phyloP scores from a whole-genome alignment of 1,284 basidiomycete species.

The Boletus holoroseus region DNA sequence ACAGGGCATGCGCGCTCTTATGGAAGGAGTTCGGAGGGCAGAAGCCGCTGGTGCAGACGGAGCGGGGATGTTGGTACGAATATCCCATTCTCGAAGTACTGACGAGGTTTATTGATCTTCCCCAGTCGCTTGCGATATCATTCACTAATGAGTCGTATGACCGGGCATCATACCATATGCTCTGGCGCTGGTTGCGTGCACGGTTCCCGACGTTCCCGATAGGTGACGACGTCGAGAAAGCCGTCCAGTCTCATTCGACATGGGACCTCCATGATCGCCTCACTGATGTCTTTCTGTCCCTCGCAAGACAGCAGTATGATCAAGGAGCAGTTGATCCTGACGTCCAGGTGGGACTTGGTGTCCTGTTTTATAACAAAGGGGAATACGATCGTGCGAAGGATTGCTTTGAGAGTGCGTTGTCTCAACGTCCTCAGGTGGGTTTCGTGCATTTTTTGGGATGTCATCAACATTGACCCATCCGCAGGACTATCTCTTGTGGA shows the following conservation, averaged over 20 bases:
- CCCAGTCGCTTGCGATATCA: constrained; percentile 87
- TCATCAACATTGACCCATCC: neutral
- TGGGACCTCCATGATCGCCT: constrained; percentile 86
- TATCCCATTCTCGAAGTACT: neutral
- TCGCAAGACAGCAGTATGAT: constrained; percentile 76
- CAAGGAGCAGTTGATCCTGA: constrained; percentile 81
- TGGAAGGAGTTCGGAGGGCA: constrained; percentile 60
- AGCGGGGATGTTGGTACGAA: constrained; percentile 75
- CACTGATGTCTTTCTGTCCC: constrained; percentile 78
- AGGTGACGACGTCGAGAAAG: constrained; percentile 52
- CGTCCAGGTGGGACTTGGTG: constrained; percentile 89
- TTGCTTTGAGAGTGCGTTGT: constrained; percentile 86
- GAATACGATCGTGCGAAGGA: constrained; percentile 81
- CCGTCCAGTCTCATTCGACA: constrained; percentile 55
- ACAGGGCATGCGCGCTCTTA: constrained; percentile 69
- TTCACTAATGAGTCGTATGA: constrained; percentile 97
- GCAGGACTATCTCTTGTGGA: constrained; percentile 95
- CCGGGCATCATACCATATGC: constrained; percentile 79
- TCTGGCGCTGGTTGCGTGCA: constrained; percentile 81
- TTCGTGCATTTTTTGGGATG: neutral
- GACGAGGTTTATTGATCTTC: constrained; percentile 2
- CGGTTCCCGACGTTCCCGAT: constrained; percentile 68
- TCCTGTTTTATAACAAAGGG: constrained; percentile 84
- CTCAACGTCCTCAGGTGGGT: constrained; percentile 64
- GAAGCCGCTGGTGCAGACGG: constrained; percentile 61